Base-by-base conservation (phyloP, 257 asterid genomes). In the Solanum neorickii region DNA sequence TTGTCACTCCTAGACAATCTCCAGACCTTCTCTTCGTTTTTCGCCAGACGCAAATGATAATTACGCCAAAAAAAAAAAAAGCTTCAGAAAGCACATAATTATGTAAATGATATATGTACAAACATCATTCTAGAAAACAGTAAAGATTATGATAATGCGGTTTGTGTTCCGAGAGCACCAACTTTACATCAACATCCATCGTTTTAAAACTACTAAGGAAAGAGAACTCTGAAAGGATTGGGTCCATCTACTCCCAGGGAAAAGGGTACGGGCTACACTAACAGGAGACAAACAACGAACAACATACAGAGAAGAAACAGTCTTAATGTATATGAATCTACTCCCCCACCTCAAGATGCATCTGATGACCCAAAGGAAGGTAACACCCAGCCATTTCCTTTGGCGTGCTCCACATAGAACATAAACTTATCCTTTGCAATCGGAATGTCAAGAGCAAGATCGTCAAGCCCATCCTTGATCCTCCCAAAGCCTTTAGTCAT, bases 371-470 rank as follows among this genome's bases (percentile, higher is more conserved):
- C 66, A 75, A 91, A 88, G 60, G 92, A 72, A 7, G 93, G 91
- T 69, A 91, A 84, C 49, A 97, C 92, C 99, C 99, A 97, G 16
- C 95, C 95, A 16, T 89, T 91, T 66, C 86, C 92, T 80, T 89
- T 89, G 3, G 97, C 99, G 12, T 93, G 88, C 85, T 91, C 93
- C 88, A 91, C 85, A 39, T 97, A 97, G 73, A 93, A 91, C 15
- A 84, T 83, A 86, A 97, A 95, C 87, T 97, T 97, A 5, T 95
- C 98, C 88, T 91, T 93, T 0, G 99, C 99, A 65, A 94, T 96
- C 2, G 99, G 99, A 44, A 96, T 95, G 89, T 97, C 99, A 1
- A 97, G 99, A 14, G 99, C 99, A 86, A 97, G 92, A 72, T 97
- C 99, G 7, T 95, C 99, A 3, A 97, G 96, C 89, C 98, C 98